phyloP scores from a whole-genome alignment of 805 yeast genomes.

The Wickerhamiella musiphila region DNA sequence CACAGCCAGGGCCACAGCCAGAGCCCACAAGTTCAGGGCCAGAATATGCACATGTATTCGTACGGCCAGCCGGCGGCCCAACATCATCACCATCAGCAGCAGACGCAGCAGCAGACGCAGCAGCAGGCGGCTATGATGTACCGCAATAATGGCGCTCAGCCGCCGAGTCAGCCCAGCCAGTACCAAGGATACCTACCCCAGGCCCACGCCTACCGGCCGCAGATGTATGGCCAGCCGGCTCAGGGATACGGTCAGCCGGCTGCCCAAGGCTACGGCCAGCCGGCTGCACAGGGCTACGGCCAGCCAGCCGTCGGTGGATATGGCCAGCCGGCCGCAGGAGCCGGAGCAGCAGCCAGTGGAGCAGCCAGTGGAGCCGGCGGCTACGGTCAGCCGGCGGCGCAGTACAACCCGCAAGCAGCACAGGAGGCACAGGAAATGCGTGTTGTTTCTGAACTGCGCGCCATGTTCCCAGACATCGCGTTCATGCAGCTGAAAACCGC shows the following conservation, averaged over 20 bases:
- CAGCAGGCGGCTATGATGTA: background rate
- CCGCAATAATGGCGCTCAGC: background rate
- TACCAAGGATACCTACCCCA: conserved; percentile 8
- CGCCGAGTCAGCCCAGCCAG: background rate
- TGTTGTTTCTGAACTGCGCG: conserved; percentile 7
- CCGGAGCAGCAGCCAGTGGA: conserved; percentile 1
- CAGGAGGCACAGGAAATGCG: conserved; percentile 4
- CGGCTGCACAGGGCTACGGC: conserved; percentile 6
- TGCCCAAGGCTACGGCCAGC: conserved; percentile 4
- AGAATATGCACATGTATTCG: background rate
- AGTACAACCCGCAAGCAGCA: background rate
- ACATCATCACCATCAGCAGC: background rate
- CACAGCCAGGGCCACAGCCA: background rate
- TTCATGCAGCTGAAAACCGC: conserved; percentile 16
- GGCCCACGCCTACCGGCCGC: background rate
- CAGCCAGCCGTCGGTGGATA: conserved; percentile 4
- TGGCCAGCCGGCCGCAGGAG: conserved; percentile 5
- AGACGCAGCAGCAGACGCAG: background rate
- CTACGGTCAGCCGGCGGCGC: conserved; percentile 4
- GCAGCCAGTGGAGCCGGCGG: background rate
- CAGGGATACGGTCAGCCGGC: conserved; percentile 5
- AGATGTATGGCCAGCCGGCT: background rate
- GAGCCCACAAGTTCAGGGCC: background rate
- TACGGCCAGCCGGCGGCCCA: conserved; percentile 1
- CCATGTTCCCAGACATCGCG: conserved; percentile 13